Conservation (phyloP, 371 early-diverging fungal genomes). For the Mortierella sp. region DNA sequence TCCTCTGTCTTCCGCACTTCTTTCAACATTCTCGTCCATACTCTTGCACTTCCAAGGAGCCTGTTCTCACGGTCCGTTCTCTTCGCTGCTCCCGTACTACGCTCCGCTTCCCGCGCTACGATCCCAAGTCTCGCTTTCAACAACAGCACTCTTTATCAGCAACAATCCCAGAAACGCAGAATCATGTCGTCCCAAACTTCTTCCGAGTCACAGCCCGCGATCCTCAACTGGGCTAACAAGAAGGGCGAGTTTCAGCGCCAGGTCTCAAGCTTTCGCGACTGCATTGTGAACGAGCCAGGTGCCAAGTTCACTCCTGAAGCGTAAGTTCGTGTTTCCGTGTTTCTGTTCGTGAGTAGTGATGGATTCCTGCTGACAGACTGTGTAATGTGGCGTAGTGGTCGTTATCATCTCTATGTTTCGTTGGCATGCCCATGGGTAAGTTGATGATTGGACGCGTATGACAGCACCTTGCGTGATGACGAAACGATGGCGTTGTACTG, state of each 20-base stretch:
- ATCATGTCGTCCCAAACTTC: slow-evolving; percentile 24
- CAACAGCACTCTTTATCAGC: background rate
- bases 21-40: slow-evolving; percentile 16
- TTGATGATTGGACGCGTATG: background rate
- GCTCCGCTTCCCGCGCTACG: background rate
- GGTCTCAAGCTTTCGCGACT: slow-evolving; percentile 84
- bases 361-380: too few species aligned
- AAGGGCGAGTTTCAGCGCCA: slow-evolving; percentile 91
- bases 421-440: slow-evolving; percentile 90
- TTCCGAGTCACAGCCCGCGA: slow-evolving; percentile 24
- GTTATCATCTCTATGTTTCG: slow-evolving; percentile 83
- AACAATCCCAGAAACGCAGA: slow-evolving; percentile 3
- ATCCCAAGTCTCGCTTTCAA: slow-evolving; percentile 3
- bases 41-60: slow-evolving; percentile 3
- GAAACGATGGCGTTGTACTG: background rate
- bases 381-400: slow-evolving; percentile 56
- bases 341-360: too few species aligned
- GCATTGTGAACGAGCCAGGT: slow-evolving; percentile 63
- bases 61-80: background rate
- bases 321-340: slow-evolving; percentile 51
- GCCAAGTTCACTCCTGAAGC: slow-evolving; percentile 83
- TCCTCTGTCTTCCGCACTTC: background rate
- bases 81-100: background rate
- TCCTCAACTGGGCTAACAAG: slow-evolving; percentile 81
- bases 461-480: background rate